These are phyloP conservation scores for Pleurotus citrinopileatus DNA, from an alignment of 768 basidiomycete species.

Conservation along the genomic window DNA sequence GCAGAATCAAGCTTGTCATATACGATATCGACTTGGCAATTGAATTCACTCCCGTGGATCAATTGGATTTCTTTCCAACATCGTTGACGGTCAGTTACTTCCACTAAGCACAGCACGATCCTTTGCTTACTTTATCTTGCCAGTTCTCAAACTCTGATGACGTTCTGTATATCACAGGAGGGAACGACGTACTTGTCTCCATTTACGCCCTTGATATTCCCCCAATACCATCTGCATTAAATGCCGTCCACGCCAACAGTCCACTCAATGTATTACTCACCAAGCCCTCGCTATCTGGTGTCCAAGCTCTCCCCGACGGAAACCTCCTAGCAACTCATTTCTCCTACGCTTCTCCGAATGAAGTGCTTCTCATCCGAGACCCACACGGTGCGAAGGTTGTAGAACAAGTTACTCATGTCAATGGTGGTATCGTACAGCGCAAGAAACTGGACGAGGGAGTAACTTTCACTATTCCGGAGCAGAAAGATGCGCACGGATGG, in stretches of 20 bases:
- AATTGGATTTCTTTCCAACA: background rate
- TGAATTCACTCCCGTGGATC: background rate
- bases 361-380: background rate
- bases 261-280: background rate
- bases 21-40: background rate
- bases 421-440: background rate
- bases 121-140: background rate
- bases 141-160: background rate
- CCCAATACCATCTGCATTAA: background rate
- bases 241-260: background rate
- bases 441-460: background rate
- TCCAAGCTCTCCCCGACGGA: background rate
- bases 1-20: background rate
- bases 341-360: constrained; percentile 1
- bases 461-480: background rate
- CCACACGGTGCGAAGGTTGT: background rate
- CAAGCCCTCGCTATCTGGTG: background rate
- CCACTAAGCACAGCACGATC: background rate
- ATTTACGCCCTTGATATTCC: background rate
- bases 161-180: background rate
- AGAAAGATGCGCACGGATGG: background rate
- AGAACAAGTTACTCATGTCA: constrained; percentile 3
- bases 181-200: background rate
- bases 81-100: background rate
- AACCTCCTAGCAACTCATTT: background rate